Base-by-base conservation (phyloP, 2,329 filamentous ascomycete genomes). In the Talaromyces sp. region DNA sequence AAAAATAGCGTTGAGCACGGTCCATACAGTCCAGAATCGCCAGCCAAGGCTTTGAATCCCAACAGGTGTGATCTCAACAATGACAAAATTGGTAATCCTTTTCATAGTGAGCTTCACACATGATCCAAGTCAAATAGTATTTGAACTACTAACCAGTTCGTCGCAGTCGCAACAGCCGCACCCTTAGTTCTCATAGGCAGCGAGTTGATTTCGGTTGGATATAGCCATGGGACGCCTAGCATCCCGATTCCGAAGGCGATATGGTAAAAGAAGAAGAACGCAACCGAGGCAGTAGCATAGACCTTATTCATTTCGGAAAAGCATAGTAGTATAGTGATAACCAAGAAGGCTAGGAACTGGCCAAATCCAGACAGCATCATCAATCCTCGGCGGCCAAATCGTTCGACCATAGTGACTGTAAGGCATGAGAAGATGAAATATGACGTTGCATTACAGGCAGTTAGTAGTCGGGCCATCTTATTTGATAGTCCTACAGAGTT, bases 311-410 rank as follows among this genome's bases (percentile, higher is more conserved):
- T 14, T 5, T 59, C 44, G 18, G 74, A 76, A 65, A 76, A 79
- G 1, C 78, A 72, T 18, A 83, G 72, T 30, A 79, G 76, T 18
- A 82, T 72, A 0, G 80, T 82, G 67, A 83, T 83, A 64, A 82
- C 72, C 6, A 78, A 63, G 63, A 82, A 84, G 66, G 80, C 83
- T 62, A 82, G 74, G 61, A 72, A 77, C 68, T 83, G 82, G 0
- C 81, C 80, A 1, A 76, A 73, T 0, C 81, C 77, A 67, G 79
- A 84, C 12, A 18, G 5, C 68, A 86, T 78, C 78, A 86, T 82
- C 72, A 86, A 76, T 68, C 83, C 83, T 4, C 84, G 75, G 3
- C 83, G 78, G 6, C 83, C 84, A 65, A 82, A 80, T 69, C 76
- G 72, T 64, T 83, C 81, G 44, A 83, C 77, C 60, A 79, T 78